Evolutionary conservation across 331 rosid genomes (phyloP).

Genomic region (Malus hybrid): DNA sequence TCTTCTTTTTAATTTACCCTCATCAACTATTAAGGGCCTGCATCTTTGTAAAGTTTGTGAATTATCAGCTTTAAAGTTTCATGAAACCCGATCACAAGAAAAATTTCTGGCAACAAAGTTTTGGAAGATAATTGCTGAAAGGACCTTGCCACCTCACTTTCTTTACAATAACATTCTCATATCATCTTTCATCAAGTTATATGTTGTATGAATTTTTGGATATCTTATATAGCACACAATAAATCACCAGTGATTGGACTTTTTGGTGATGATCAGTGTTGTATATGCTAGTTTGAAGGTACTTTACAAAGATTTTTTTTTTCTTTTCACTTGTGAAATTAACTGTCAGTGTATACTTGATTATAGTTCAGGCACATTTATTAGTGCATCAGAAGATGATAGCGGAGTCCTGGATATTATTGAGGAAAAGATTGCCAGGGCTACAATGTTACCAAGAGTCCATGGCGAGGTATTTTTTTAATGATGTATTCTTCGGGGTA

Average conservation of each 20-base stretch:
- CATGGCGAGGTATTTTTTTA: constrained; percentile 69
- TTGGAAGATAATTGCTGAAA: neutral
- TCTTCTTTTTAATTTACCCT: neutral
- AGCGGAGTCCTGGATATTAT: constrained; percentile 46
- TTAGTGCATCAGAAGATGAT: constrained; percentile 61
- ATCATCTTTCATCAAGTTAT: neutral
- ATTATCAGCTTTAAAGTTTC: neutral
- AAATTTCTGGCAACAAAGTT: neutral
- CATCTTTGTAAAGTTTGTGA: neutral
- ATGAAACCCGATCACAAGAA: neutral
- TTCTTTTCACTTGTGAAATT: neutral
- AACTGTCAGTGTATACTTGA: neutral
- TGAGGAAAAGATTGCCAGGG: constrained; percentile 82
- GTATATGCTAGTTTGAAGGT: neutral
- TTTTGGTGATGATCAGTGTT: neutral
- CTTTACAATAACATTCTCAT: neutral
- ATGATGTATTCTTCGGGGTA: neutral
- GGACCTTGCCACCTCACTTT: neutral
- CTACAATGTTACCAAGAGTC: constrained; percentile 63
- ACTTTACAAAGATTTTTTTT: neutral
- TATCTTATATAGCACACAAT: neutral
- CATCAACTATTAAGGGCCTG: neutral
- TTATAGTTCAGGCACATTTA: constrained; percentile 69
- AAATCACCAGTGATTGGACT: neutral
- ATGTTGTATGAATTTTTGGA: neutral